Percentiles rank a stretch among this genome's conserved stretches.
Evolutionary conservation across 1,284 basidiomycete species (phyloP).

Genomic region (Tremellales sp.): DNA sequence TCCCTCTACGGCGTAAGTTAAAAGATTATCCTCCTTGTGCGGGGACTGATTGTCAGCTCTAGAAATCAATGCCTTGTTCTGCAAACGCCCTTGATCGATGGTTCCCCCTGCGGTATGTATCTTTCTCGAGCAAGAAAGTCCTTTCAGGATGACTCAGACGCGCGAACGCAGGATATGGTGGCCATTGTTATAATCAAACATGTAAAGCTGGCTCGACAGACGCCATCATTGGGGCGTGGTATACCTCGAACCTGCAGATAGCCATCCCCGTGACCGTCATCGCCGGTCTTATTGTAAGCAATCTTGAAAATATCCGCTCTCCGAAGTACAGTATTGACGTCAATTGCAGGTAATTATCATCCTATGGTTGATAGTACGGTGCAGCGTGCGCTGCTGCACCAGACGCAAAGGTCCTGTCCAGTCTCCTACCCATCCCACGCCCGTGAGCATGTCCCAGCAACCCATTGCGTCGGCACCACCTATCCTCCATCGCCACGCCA

Average conservation of each 20-base stretch:
- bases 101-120: constrained; percentile 72
- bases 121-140: neutral
- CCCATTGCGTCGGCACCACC: constrained; percentile 1
- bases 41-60: constrained; percentile 6
- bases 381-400: constrained; percentile 28
- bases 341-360: constrained; percentile 40
- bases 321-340: neutral
- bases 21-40: neutral
- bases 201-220: constrained; percentile 65
- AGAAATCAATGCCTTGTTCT: constrained; percentile 67
- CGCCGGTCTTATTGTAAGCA: constrained; percentile 57
- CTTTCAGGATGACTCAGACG: constrained; percentile 5
- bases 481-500: constrained; percentile 7
- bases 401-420: neutral
- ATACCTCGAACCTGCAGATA: constrained; percentile 70
- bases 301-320: constrained; percentile 15
- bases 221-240: constrained; percentile 65
- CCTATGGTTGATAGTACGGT: constrained; percentile 37
- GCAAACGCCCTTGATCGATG: constrained; percentile 71
- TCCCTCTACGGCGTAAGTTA: constrained; percentile 48
- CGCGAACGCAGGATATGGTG: constrained; percentile 59
- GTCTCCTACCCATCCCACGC: constrained; percentile 7
- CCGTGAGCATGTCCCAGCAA: constrained; percentile 4
- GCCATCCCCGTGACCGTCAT: constrained; percentile 74
- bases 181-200: constrained; percentile 61